Percentiles rank a stretch among this genome's conserved stretches.
phyloP scores from a whole-genome alignment of 148 eudicot genomes.

The Agrostemma githago region DNA sequence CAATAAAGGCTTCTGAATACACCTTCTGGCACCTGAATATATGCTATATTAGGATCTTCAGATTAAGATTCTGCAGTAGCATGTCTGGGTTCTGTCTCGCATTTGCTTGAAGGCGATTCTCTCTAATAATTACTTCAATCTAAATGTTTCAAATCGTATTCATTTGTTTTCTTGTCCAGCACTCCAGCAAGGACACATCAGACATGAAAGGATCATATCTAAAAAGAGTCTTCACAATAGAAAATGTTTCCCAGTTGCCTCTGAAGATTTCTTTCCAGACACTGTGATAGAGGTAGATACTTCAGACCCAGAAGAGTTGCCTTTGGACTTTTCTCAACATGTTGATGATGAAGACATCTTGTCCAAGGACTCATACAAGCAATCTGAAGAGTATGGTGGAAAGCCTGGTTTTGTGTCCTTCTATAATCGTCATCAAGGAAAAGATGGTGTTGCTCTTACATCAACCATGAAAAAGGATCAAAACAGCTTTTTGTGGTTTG shows the following conservation, averaged over 20 bases:
- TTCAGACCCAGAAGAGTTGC: slow-evolving; percentile 37
- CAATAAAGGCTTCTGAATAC: too few species aligned
- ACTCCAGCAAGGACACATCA: slow-evolving; percentile 34
- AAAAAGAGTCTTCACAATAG: slow-evolving; percentile 30
- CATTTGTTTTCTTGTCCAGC: slow-evolving; percentile 26
- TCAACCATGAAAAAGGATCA: slow-evolving; percentile 30
- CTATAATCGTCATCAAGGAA: slow-evolving; percentile 33
- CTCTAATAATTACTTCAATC: not conserved
- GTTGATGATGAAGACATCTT: slow-evolving; percentile 28
- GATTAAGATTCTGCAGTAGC: not conserved
- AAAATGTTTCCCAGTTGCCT: slow-evolving; percentile 31
- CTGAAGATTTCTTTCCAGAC: slow-evolving; percentile 38
- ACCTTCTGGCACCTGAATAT: too few species aligned
- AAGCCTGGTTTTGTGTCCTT: slow-evolving; percentile 78
- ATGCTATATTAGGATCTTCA: too few species aligned
- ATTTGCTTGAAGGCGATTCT: not conserved
- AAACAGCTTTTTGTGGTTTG: slow-evolving; percentile 67
- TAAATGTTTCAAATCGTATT: not conserved
- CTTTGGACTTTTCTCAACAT: slow-evolving; percentile 13
- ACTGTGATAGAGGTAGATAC: slow-evolving; percentile 45
- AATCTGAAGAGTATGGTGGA: slow-evolving; percentile 46
- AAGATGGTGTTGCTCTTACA: slow-evolving; percentile 30
- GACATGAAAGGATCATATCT: slow-evolving; percentile 29
- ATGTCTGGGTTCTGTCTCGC: not conserved
- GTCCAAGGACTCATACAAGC: slow-evolving; percentile 23